Evolutionary conservation across 345 rosid genomes (phyloP), one percentile per base, ranked within the genome.

Genomic region (Passiflora organensis): DNA sequence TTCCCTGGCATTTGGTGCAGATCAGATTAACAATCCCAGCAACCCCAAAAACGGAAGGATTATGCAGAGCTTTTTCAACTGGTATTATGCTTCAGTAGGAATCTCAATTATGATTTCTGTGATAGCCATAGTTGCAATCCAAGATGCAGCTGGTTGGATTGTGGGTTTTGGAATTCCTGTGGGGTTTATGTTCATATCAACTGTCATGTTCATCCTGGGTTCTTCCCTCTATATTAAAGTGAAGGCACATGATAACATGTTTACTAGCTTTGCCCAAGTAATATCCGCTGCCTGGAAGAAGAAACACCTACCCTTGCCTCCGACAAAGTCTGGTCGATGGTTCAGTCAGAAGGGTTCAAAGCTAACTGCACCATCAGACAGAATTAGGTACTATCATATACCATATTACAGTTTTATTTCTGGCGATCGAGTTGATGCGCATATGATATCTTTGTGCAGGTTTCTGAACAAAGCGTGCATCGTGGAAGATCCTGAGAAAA

Each of bases 1-100:
- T 42, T 79, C 84, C 32, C 55, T 76, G 21, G 80, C 84, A 36
- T 82, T 82, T 18, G 80, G 80, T 4, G 87, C 87, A 0, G 84
- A 82, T 59, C 87, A 82, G 50, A 55, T 82, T n/a, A 37, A 77
- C 48, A 55, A 74, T 11, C 82, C 80, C 6, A 46, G 41, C 9
- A 58, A 83, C 53, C 82, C 79, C 1, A 58, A 68, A 22, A 78
- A 76, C 18, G 32, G 61, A 6, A 61, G 72, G 69, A 37, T 47
- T 36, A 32, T 80, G 51, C 82, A 78, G 56, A 74, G 66, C 36
- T 80, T 73, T 67, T 83, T 83, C 71, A 76, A 68, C 36, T 80
- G 83, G 83, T 83, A 83, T 39, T 83, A 80, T 11, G 80, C 80
- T 6, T 72, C 82, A 0, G 72, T 72, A 11, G 80, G 80, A 38